These are phyloP conservation scores for Terana coerulea DNA, from an alignment of 768 basidiomycete species.

Conservation along the genomic window DNA sequence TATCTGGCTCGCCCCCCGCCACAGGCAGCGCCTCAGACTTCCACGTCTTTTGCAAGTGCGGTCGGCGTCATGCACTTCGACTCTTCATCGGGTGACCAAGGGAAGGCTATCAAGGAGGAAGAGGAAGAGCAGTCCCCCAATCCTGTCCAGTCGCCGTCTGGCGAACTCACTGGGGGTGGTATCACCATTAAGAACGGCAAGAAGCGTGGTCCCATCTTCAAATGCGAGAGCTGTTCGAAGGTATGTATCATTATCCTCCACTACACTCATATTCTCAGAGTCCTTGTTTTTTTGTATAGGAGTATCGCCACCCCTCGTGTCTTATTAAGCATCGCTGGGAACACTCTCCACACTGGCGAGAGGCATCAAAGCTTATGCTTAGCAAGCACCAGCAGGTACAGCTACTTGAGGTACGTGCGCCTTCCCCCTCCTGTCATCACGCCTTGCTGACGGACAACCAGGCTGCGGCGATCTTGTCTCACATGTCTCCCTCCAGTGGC, in stretches of 20 bases:
- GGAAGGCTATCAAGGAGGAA: slow-evolving; percentile 16
- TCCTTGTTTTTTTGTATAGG: slow-evolving; percentile 34
- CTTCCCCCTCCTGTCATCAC: neutral
- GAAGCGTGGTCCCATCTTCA: slow-evolving; percentile 83
- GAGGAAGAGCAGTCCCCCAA: slow-evolving; percentile 17
- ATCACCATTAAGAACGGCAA: slow-evolving; percentile 44
- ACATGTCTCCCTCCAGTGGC: slow-evolving; percentile 66
- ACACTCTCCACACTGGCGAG: slow-evolving; percentile 94
- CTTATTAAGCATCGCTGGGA: slow-evolving; percentile 99
- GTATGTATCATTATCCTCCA: slow-evolving; percentile 35
- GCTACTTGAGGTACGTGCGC: slow-evolving; percentile 70
- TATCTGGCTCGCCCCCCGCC: slow-evolving; percentile 37
- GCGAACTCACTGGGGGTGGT: slow-evolving; percentile 22
- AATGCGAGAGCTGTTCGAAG: slow-evolving; percentile 95
- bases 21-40: slow-evolving; percentile 21
- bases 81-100: slow-evolving; percentile 8
- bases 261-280: neutral
- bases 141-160: slow-evolving; percentile 12
- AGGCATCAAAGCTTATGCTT: slow-evolving; percentile 84
- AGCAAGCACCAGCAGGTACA: slow-evolving; percentile 98
- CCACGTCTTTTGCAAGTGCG: slow-evolving; percentile 19
- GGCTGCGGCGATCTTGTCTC: slow-evolving; percentile 94
- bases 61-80: slow-evolving; percentile 16
- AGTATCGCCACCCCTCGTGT: slow-evolving; percentile 90
- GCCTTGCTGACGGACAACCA: slow-evolving; percentile 25